Evolutionary conservation across 306 rosid genomes (phyloP).

Genomic region (Medicago truncatula): DNA sequence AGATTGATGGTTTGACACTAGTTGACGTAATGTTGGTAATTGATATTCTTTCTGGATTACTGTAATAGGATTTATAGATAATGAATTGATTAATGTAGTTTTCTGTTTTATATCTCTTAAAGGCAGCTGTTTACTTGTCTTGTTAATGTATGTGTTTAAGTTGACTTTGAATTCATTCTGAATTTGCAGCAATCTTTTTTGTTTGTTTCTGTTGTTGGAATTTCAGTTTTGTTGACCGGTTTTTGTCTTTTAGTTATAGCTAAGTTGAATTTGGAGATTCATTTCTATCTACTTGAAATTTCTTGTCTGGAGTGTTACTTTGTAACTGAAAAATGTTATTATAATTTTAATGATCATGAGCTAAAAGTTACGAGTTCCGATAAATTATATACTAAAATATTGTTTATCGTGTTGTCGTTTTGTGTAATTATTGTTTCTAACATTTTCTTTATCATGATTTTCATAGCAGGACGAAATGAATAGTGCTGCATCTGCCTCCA

Average conservation of each 20-base stretch:
- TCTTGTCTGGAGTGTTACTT: conserved; percentile 7
- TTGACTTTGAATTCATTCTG: conserved; percentile 9
- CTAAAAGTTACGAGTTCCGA: background rate
- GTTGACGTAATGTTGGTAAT: background rate
- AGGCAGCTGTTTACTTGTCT: conserved; percentile 2
- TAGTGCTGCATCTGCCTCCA: conserved; percentile 57
- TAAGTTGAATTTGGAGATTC: conserved; percentile 6
- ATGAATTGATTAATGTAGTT: background rate
- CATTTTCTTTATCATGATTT: conserved; percentile 21
- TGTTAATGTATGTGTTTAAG: background rate
- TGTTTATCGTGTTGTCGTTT: background rate
- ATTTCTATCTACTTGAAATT: conserved; percentile 17
- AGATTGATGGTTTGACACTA: background rate
- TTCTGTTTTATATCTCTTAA: no score
- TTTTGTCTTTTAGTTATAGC: conserved; percentile 25
- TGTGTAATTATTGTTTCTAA: conserved; percentile 9
- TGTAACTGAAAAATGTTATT: conserved; percentile 20
- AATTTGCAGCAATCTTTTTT: background rate
- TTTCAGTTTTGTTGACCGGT: conserved; percentile 4
- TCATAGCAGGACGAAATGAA: conserved; percentile 44
- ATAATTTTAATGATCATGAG: conserved; percentile 13
- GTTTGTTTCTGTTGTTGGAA: background rate
- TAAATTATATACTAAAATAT: conserved; percentile 8
- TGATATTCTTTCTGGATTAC: background rate
- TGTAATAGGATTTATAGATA: conserved; percentile 5